Conservation (phyloP, 164 flowering plant genomes). For the Santalum album region DNA sequence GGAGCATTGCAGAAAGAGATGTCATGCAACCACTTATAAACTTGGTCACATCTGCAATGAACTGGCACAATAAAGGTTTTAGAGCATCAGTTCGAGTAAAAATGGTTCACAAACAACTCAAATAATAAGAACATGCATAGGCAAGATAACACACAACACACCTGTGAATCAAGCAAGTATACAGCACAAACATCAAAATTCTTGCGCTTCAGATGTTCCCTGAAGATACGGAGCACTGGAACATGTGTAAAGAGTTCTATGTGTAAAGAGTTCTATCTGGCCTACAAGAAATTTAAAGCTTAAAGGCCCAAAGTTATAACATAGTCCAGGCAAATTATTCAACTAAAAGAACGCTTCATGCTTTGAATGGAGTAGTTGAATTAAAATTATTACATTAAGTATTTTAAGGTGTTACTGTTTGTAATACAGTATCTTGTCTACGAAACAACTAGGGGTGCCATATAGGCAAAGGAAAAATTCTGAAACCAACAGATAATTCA, state of each 20-base stretch:
- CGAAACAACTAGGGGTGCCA: too few relatives aligned
- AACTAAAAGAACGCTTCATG: too few relatives aligned
- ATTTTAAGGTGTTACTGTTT: too few relatives aligned
- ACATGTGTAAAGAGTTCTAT: constrained; percentile 86
- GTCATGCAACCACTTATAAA: constrained; percentile 98
- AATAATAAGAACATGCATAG: neutral
- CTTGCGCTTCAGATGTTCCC: constrained; percentile 79
- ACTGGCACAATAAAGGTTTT: constrained; percentile 28
- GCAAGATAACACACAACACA: constrained; percentile 12
- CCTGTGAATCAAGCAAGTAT: constrained; percentile 97
- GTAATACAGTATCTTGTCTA: too few relatives aligned
- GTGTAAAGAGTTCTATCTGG: constrained; percentile 86
- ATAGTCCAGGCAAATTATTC: too few relatives aligned
- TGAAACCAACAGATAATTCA: too few relatives aligned
- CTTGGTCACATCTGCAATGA: constrained; percentile 94
- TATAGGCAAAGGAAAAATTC: too few relatives aligned
- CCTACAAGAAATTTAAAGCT: constrained; percentile 26
- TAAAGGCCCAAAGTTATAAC: too few relatives aligned
- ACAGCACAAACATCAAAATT: constrained; percentile 91
- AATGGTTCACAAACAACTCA: neutral
- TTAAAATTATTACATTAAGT: too few relatives aligned
- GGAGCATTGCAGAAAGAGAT: constrained; percentile 94
- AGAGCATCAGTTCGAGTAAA: neutral
- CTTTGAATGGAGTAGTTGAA: too few relatives aligned
- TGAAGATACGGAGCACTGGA: constrained; percentile 78